These are phyloP conservation scores for Teunomyces cretensis DNA, from an alignment of 805 yeast species.

Conservation along the genomic window DNA sequence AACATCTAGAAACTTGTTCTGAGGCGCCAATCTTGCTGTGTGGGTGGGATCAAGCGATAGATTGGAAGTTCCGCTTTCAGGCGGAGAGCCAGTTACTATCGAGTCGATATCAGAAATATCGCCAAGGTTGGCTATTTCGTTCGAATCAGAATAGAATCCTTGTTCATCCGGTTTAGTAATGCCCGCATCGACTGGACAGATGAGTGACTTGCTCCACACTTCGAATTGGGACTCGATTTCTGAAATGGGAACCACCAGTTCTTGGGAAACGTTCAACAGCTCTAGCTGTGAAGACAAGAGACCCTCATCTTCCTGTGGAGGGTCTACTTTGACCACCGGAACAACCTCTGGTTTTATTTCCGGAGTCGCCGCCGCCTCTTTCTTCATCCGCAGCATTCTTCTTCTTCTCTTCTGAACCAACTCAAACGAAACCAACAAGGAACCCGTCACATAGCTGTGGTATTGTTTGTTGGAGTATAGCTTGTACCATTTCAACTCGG, in stretches of 20 bases:
- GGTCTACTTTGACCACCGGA: not conserved
- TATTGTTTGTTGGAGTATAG: slow-evolving; percentile 39
- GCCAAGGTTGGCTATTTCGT: slow-evolving; percentile 15
- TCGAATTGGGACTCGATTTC: slow-evolving; percentile 15
- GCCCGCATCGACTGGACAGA: slow-evolving; percentile 19
- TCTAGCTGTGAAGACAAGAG: slow-evolving; percentile 1
- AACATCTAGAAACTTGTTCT: slow-evolving; percentile 1
- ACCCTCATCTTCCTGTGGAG: not conserved
- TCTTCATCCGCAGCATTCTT: slow-evolving; percentile 6
- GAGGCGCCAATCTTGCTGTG: not conserved
- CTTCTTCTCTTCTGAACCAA: slow-evolving; percentile 16
- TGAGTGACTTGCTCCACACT: slow-evolving; percentile 29
- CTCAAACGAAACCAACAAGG: slow-evolving; percentile 44
- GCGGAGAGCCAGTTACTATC: slow-evolving; percentile 3
- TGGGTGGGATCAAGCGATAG: not conserved
- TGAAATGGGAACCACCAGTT: slow-evolving; percentile 6
- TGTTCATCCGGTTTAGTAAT: slow-evolving; percentile 32
- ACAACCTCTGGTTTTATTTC: not conserved
- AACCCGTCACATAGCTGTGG: slow-evolving; percentile 49
- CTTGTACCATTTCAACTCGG: slow-evolving; percentile 45
- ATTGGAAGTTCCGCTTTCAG: not conserved
- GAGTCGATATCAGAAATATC: slow-evolving; percentile 37
- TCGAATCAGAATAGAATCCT: slow-evolving; percentile 35
- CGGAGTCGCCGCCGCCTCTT: slow-evolving; percentile 1
- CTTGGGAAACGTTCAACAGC: slow-evolving; percentile 7